Conservation (phyloP, 2,329 filamentous ascomycete species). For the Phialocephala sp. region DNA sequence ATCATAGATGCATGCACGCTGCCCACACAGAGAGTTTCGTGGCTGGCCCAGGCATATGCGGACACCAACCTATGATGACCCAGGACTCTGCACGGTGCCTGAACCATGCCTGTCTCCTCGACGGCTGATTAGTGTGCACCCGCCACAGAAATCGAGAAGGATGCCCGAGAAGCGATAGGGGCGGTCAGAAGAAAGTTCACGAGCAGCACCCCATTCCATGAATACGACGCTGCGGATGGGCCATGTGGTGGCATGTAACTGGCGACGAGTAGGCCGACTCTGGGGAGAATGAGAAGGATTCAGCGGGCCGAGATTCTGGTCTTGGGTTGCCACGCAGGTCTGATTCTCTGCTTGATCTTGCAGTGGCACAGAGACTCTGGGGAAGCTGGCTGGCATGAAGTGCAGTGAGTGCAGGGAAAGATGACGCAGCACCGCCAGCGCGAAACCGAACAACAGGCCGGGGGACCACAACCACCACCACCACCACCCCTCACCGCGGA, state of each 20-base stretch:
- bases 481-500: no score
- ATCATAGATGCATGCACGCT: neutral
- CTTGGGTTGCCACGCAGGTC: neutral
- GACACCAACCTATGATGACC: neutral
- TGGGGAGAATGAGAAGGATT: neutral
- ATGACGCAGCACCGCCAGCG: neutral
- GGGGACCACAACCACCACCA: neutral
- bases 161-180: neutral
- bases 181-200: neutral
- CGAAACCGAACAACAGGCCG: neutral
- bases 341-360: neutral
- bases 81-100: conserved; percentile 2
- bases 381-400: neutral
- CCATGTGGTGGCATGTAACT: neutral
- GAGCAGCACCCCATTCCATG: conserved; percentile 4
- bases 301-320: neutral
- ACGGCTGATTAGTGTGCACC: neutral
- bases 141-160: neutral
- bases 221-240: neutral
- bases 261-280: neutral
- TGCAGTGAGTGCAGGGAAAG: neutral
- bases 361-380: neutral
- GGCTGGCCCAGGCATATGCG: neutral
- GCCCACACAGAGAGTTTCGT: neutral
- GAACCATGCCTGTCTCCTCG: neutral